These are phyloP conservation scores for Cryptococcus depauperatus DNA, from an alignment of 1,284 basidiomycete species.

Conservation along the genomic window DNA sequence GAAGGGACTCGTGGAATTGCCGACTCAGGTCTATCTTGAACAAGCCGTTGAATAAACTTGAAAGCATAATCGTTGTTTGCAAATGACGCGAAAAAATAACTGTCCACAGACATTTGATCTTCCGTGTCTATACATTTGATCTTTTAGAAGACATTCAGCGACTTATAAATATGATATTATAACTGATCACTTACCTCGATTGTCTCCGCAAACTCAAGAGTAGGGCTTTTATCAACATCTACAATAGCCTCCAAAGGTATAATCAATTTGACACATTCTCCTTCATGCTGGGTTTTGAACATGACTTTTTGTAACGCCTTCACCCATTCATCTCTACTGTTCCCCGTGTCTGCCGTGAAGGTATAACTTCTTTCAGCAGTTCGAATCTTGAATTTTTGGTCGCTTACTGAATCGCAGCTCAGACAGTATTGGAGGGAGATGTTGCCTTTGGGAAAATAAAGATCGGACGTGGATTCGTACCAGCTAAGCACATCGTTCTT, in stretches of 20 bases:
- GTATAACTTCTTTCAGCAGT: slow-evolving; percentile 69
- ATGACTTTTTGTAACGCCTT: slow-evolving; percentile 79
- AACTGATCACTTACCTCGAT: slow-evolving; percentile 57
- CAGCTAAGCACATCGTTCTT: slow-evolving; percentile 89
- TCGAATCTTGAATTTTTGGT: slow-evolving; percentile 66
- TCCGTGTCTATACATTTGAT: slow-evolving; percentile 78
- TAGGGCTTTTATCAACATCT: slow-evolving; percentile 77
- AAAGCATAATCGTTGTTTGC: slow-evolving; percentile 65
- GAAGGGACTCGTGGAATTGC: slow-evolving; percentile 29
- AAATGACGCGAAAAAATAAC: slow-evolving; percentile 78
- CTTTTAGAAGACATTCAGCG: slow-evolving; percentile 6
- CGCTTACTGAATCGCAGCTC: slow-evolving; percentile 66
- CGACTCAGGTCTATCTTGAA: slow-evolving; percentile 51
- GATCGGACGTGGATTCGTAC: slow-evolving; percentile 90
- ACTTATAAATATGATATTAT: too few relatives aligned
- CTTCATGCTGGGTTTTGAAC: slow-evolving; percentile 90
- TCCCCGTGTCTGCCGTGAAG: slow-evolving; percentile 66
- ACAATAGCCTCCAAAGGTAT: slow-evolving; percentile 84
- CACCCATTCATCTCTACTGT: slow-evolving; percentile 84
- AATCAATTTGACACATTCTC: slow-evolving; percentile 89
- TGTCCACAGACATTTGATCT: slow-evolving; percentile 67
- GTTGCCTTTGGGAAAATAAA: slow-evolving; percentile 93
- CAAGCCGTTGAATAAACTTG: slow-evolving; percentile 62
- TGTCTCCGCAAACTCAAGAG: slow-evolving; percentile 88
- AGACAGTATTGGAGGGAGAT: slow-evolving; percentile 87